Base-by-base conservation (phyloP, 495 filamentous ascomycete genomes). In the Viridothelium virens region DNA sequence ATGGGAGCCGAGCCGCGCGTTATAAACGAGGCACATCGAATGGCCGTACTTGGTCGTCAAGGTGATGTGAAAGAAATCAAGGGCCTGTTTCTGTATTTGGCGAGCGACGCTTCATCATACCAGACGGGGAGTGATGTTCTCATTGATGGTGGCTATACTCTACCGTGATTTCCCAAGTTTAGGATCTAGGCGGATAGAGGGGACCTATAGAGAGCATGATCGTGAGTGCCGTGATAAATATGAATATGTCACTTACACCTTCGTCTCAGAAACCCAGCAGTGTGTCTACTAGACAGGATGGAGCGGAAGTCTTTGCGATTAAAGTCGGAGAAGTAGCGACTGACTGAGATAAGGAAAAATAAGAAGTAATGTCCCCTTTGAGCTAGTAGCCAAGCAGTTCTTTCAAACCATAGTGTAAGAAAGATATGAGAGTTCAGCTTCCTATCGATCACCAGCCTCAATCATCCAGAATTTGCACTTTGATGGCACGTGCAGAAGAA, bases 21-120 rank as follows among this genome's bases (percentile, higher is more conserved):
- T 12, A 62, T 79, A 9, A 75, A 83, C 37, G 77, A 79, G 68
- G 76, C 74, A 36, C 71, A 76, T 62, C 68, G 73, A 2, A 74
- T 76, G 74, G 69, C 74, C 11, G 67, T 70, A 1, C 66, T 72
- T 3, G 71, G 75, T 37, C 66, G 77, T 50, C 74, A 77, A 46
- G 77, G 76, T 1, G 56, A 76, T 66, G 70, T 71, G 14, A 76
- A 74, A 53, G 75, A 77, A 68, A 72, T 75, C 61, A 76, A 77
- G 61, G 75, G 71, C 4, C 39, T 75, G 39, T 74, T 64, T 59
- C 64, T 76, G 38, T 76, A 72, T 39, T 63, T 75, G 16, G 74
- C 74, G 2, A 75, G 73, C 61, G 73, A 76, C 50, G 74, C 73
- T 2, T 66, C 61, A 1, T 65, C 46, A 33, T 76, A 74, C 41